phyloP scores from a whole-genome alignment of 495 filamentous ascomycete species.

The Xylaria longipes region DNA sequence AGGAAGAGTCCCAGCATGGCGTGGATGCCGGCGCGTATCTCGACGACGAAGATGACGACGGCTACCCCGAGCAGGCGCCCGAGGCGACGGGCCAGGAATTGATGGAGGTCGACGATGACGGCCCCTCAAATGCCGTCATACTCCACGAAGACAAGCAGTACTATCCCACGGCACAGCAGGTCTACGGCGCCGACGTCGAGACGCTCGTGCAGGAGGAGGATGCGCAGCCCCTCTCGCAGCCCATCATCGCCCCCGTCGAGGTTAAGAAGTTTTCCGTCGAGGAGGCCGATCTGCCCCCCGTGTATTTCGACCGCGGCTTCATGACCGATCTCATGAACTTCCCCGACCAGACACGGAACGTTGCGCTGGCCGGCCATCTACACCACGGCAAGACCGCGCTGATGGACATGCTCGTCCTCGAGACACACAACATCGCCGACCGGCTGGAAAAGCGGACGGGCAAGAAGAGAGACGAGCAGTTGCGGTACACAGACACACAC shows the following conservation, averaged over 20 bases:
- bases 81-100: conserved; percentile 76
- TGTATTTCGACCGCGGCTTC: conserved; percentile 82
- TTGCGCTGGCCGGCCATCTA: conserved; percentile 89
- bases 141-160: conserved; percentile 99
- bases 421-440: conserved; percentile 87
- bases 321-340: conserved; percentile 97
- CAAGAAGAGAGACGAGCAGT: conserved; percentile 83
- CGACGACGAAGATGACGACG: conserved; percentile 71
- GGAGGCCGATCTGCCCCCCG: conserved; percentile 87
- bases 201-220: conserved; percentile 97
- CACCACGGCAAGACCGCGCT: conserved; percentile 98
- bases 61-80: conserved; percentile 67
- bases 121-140: conserved; percentile 95
- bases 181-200: conserved; percentile 93
- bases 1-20: conserved; percentile 80
- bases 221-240: conserved; percentile 87
- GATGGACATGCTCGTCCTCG: conserved; percentile 96
- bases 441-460: conserved; percentile 79
- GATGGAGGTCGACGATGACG: conserved; percentile 95
- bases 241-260: conserved; percentile 91
- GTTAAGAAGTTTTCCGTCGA: conserved; percentile 95
- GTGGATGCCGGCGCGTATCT: conserved; percentile 78
- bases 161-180: conserved; percentile 93
- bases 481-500: conserved; percentile 93
- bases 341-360: conserved; percentile 90